Percentiles rank a stretch among this genome's conserved stretches.
Conservation (phyloP, 306 rosid genomes). For the Vigna radiata region DNA sequence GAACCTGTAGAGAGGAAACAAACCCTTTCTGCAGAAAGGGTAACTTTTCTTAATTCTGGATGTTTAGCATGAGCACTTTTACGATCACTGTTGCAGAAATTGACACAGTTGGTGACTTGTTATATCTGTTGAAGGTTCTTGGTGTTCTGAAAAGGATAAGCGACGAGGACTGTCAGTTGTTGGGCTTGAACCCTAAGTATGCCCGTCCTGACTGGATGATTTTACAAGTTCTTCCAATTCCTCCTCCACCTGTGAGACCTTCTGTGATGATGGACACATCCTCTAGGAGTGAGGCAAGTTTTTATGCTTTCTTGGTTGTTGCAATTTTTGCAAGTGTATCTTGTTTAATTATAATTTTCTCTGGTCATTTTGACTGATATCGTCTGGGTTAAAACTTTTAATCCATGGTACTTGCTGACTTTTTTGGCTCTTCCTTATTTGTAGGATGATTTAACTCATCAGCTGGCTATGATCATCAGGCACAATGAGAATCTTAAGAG, state of each 20-base stretch:
- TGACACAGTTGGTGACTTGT: slow-evolving; percentile 37
- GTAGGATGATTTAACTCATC: slow-evolving; percentile 98
- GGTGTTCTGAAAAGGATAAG: slow-evolving; percentile 89
- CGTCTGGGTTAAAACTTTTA: slow-evolving; percentile 3
- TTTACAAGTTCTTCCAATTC: slow-evolving; percentile 97
- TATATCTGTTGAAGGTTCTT: slow-evolving; percentile 71
- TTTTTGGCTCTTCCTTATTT: slow-evolving; percentile 31
- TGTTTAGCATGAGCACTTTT: slow-evolving; percentile 29
- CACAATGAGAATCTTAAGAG: slow-evolving; percentile 92
- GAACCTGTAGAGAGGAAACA: slow-evolving; percentile 98
- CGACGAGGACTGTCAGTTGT: slow-evolving; percentile 86
- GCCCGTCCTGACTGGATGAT: slow-evolving; percentile 99
- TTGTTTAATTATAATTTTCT: slow-evolving; percentile 37
- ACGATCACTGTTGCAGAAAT: slow-evolving; percentile 13
- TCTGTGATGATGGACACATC: slow-evolving; percentile 99
- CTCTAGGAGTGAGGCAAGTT: slow-evolving; percentile 95
- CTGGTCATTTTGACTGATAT: background rate
- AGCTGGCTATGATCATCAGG: slow-evolving; percentile 95
- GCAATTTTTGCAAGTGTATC: slow-evolving; percentile 21
- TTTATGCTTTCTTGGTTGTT: background rate
- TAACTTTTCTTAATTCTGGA: slow-evolving; percentile 44
- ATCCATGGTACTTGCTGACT: slow-evolving; percentile 28
- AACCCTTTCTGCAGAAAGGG: slow-evolving; percentile 94
- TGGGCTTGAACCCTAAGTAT: slow-evolving; percentile 90
- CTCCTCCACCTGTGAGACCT: slow-evolving; percentile 99